These are phyloP conservation scores for Coniochaeta sp. DNA, from an alignment of 2,329 filamentous ascomycete species.

Conservation along the genomic window DNA sequence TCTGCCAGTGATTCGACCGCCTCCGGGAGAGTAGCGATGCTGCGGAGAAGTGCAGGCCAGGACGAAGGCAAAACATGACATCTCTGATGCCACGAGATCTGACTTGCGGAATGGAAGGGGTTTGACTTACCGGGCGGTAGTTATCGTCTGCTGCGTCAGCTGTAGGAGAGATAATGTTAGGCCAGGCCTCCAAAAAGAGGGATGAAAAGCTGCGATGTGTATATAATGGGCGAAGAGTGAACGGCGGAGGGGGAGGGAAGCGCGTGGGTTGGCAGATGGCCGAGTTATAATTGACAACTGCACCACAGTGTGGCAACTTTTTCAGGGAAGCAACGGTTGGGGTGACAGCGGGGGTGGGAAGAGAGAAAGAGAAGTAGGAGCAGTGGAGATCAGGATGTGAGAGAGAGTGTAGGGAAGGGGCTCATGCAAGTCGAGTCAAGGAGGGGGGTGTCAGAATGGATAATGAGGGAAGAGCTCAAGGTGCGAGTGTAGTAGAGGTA, in stretches of 20 bases:
- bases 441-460: conserved; percentile 20
- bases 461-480: conserved; percentile 6
- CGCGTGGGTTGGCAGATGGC: conserved; percentile 8
- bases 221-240: conserved; percentile 13
- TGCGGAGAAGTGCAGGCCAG: not conserved
- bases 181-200: conserved; percentile 18
- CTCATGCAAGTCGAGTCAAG: conserved; percentile 30
- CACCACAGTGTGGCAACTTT: conserved; percentile 16
- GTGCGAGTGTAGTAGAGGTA: conserved; percentile 3
- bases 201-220: conserved; percentile 18
- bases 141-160: conserved; percentile 55
- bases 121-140: conserved; percentile 52
- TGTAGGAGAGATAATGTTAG: conserved; percentile 33
- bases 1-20: no score
- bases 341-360: conserved; percentile 7
- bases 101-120: not conserved
- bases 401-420: conserved; percentile 18
- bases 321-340: conserved; percentile 7
- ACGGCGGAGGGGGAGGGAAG: conserved; percentile 12
- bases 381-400: conserved; percentile 12
- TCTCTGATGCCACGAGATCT: not conserved
- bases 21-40: no score
- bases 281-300: conserved; percentile 14
- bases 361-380: conserved; percentile 3
- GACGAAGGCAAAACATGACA: not conserved